Evolutionary conservation across 768 basidiomycete genomes (phyloP).

Genomic region (Naganishia vaughanmartiniae): DNA sequence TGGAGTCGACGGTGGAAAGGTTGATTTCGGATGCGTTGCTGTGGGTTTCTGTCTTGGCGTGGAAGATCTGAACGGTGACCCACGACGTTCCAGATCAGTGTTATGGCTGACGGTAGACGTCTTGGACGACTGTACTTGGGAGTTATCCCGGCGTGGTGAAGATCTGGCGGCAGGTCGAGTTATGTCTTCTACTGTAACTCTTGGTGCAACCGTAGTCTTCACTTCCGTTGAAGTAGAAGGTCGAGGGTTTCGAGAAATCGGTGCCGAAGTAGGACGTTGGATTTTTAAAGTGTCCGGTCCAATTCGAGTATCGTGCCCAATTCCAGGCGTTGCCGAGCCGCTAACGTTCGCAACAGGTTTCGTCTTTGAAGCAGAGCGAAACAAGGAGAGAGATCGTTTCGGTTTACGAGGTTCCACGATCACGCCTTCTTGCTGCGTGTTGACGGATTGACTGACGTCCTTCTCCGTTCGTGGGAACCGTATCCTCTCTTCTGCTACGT

Average conservation of each 20-base stretch:
- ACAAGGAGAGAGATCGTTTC: slow-evolving; percentile 8
- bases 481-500: not conserved
- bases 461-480: not conserved
- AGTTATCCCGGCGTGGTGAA: no score
- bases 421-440: not conserved
- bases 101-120: no score
- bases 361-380: slow-evolving; percentile 13
- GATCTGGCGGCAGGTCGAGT: not conserved
- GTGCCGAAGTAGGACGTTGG: not conserved
- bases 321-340: not conserved
- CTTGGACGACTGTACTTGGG: no score
- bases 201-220: not conserved
- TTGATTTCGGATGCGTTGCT: not conserved
- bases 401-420: not conserved
- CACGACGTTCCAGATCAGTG: no score
- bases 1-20: no score
- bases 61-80: no score
- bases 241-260: not conserved
- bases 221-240: not conserved
- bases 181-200: not conserved
- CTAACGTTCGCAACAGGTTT: slow-evolving; percentile 7
- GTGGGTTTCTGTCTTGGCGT: not conserved
- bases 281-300: not conserved
- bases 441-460: not conserved
- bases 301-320: not conserved